Conservation (phyloP, 495 filamentous ascomycete species). For the Aspergillus conjunctus region DNA sequence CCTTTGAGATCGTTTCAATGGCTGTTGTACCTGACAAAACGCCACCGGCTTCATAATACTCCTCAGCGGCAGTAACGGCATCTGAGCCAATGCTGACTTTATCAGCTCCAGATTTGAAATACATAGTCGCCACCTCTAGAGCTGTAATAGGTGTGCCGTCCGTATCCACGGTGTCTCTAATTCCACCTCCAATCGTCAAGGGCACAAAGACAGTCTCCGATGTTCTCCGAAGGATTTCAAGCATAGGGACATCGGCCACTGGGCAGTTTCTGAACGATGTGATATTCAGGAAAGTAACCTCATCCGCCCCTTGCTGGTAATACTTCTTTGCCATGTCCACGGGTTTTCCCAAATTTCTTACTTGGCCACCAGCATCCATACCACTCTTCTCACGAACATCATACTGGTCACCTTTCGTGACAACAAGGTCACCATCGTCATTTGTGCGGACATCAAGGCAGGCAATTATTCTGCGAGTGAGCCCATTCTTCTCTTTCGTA, state of each 20-base stretch:
- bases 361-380: conserved; percentile 61
- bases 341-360: conserved; percentile 93
- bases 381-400: conserved; percentile 92
- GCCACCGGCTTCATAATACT: conserved; percentile 71
- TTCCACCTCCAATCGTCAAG: conserved; percentile 91
- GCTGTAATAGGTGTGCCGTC: conserved; percentile 87
- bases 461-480: conserved; percentile 89
- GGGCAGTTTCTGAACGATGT: conserved; percentile 96
- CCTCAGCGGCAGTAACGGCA: conserved; percentile 87
- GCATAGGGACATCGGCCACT: conserved; percentile 88
- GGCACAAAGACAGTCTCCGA: conserved; percentile 97
- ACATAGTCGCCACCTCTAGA: conserved; percentile 91
- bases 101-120: conserved; percentile 97
- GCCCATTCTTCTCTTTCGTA: conserved; percentile 55
- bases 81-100: conserved; percentile 98
- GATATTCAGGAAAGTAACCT: conserved; percentile 97
- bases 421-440: conserved; percentile 91
- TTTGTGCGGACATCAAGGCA: conserved; percentile 97
- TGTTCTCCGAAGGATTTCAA: conserved; percentile 83
- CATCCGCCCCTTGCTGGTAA: conserved; percentile 95
- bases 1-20: conserved; percentile 89
- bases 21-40: conserved; percentile 77
- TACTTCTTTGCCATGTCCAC: conserved; percentile 93
- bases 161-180: conserved; percentile 84
- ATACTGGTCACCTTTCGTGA: conserved; percentile 98